Evolutionary conservation across 2,329 filamentous ascomycete genomes (phyloP), one percentile per base, ranked within the genome.

Genomic region (Hypomyces rosellus): DNA sequence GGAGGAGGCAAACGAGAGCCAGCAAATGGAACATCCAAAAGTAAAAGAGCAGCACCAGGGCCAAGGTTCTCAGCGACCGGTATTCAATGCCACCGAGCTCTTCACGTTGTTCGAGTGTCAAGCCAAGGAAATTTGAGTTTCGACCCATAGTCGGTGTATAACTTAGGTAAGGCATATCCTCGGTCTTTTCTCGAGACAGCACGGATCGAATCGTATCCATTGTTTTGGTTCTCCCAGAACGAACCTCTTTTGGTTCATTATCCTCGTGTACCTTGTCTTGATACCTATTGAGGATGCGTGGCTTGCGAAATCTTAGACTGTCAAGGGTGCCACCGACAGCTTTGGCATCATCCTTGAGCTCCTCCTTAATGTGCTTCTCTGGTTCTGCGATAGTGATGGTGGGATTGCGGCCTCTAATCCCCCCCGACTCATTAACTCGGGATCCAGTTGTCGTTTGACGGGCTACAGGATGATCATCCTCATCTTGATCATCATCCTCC

Each of bases 61-160:
- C 88, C 44, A 99, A 71, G 2, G 89, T 89, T 66, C 96, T 95
- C 53, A 99, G 67, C 0, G 92, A 88, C 5, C 93, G 85, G 63
- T 99, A 99, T 66, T 99, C 93, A 55, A 99, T 96, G 16, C 93
- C 93, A 11, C 93, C 93, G 2, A 99, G 73, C 67, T 99, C 93
- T 64, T 99, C 91, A 57, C 93, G 82, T 68, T 99, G 90, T 56
- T 93, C 89, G 58, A 95, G 86, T 0, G 86, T 88, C 56, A 99
- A 69, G 58, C 91, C 89, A 12, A 93, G 78, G 62, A 97, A 99
- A 36, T 88, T 86, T 11, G 92, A 97, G 66, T 99, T 99, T 55
- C 93, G 84, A 20, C 87, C 92, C 48, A 96, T 80, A 0, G 93
- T 99, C 2, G 93, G 89, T 53, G 91, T 85, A 80, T 89, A 97